Conservation (phyloP, 495 filamentous ascomycete species). For the Annulohypoxylon stygium region DNA sequence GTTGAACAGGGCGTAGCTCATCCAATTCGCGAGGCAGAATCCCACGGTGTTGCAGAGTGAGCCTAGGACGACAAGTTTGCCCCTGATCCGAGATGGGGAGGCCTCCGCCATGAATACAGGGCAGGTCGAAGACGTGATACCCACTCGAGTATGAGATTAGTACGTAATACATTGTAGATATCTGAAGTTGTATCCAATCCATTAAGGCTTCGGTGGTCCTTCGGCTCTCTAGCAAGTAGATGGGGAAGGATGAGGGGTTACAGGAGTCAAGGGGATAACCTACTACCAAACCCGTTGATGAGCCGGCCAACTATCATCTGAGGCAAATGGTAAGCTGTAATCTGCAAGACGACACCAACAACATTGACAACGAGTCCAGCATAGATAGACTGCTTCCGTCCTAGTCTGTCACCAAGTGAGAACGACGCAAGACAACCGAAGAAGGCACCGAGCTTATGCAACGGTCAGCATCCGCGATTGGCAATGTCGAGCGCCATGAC, state of each 20-base stretch:
- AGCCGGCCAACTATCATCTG: conserved; percentile 52
- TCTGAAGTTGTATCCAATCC: conserved; percentile 19
- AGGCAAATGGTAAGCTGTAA: conserved; percentile 50
- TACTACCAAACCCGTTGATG: conserved; percentile 50
- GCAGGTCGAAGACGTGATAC: conserved; percentile 47
- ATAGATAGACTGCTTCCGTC: conserved; percentile 54
- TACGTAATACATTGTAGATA: conserved; percentile 19
- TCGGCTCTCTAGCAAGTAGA: not conserved
- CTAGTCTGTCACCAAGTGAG: conserved; percentile 51
- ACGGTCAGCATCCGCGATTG: conserved; percentile 49
- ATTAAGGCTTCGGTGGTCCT: conserved; percentile 21
- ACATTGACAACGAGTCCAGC: conserved; percentile 49
- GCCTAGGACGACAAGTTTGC: conserved; percentile 54
- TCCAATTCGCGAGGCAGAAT: conserved; percentile 54
- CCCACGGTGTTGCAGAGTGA: conserved; percentile 50
- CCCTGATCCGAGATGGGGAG: conserved; percentile 47
- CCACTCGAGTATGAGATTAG: conserved; percentile 41
- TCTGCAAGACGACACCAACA: conserved; percentile 51
- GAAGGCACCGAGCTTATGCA: conserved; percentile 67
- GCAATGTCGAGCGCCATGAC: conserved; percentile 32
- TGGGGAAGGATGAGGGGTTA: not conserved
- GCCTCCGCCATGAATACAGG: conserved; percentile 49
- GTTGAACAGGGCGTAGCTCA: conserved; percentile 53
- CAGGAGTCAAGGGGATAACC: conserved; percentile 9
- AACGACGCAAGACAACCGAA: conserved; percentile 51